Conservation (phyloP, 2,329 filamentous ascomycete species). For the Proliferodiscus dingleyae region DNA sequence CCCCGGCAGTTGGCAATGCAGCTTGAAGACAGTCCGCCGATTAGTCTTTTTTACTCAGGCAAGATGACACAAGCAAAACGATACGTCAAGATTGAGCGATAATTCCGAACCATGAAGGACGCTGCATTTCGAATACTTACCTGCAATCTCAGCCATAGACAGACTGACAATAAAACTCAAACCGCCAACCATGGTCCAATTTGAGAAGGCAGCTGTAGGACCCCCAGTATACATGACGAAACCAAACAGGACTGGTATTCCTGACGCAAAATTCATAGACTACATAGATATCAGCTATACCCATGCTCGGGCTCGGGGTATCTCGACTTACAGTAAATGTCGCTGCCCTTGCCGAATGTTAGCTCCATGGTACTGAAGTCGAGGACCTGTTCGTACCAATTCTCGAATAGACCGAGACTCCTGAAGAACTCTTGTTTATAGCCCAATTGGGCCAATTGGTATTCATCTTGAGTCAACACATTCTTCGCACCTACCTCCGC, state of each 20-base stretch:
- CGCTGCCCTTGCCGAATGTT: constrained; percentile 21
- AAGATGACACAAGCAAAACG: too few species aligned
- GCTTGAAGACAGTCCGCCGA: constrained; percentile 10
- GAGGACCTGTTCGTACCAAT: constrained; percentile 20
- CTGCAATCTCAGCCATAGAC: constrained; percentile 35
- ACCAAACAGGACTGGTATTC: constrained; percentile 37
- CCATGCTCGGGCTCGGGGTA: neutral
- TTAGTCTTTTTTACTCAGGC: too few species aligned
- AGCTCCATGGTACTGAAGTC: neutral
- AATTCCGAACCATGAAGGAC: too few species aligned
- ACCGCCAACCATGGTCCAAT: constrained; percentile 37
- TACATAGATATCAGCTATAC: neutral
- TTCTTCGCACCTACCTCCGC: constrained; percentile 13
- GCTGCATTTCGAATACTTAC: too few species aligned
- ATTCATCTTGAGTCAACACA: constrained; percentile 27
- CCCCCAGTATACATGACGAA: constrained; percentile 37
- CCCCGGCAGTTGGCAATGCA: constrained; percentile 35
- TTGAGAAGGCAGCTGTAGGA: constrained; percentile 35
- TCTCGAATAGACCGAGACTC: constrained; percentile 35
- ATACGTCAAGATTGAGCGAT: too few species aligned
- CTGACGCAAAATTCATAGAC: constrained; percentile 36
- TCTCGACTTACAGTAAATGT: constrained; percentile 29
- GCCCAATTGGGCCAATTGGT: constrained; percentile 31
- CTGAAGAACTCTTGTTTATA: constrained; percentile 35
- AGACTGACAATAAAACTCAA: constrained; percentile 34